These are phyloP conservation scores for Microsporum audouinii DNA, from an alignment of 2,329 filamentous ascomycete species.

Conservation along the genomic window DNA sequence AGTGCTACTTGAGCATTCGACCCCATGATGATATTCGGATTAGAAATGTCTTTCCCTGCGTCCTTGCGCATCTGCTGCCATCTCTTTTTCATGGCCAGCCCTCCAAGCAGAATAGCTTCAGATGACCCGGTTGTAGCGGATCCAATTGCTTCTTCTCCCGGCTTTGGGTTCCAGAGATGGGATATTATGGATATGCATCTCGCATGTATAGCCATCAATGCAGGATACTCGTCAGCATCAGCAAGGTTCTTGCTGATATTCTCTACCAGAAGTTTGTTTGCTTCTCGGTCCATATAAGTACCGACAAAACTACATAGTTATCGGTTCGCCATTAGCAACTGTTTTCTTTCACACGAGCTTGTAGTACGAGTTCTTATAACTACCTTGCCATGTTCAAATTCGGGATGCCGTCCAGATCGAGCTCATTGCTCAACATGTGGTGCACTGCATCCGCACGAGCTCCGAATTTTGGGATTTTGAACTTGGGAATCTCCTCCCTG, in stretches of 20 bases:
- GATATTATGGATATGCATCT: conserved; percentile 59
- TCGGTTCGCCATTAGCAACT: not conserved
- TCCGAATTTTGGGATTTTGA: conserved; percentile 23
- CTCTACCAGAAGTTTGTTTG: conserved; percentile 53
- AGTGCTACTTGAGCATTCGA: conserved; percentile 61
- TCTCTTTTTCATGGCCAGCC: conserved; percentile 61
- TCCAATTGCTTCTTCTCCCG: conserved; percentile 53
- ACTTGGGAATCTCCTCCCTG: conserved; percentile 25
- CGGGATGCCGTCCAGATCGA: conserved; percentile 54
- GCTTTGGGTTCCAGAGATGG: conserved; percentile 52
- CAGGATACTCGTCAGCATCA: conserved; percentile 57
- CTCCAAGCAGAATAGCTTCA: conserved; percentile 60
- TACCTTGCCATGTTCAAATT: conserved; percentile 55
- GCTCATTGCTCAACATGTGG: conserved; percentile 52
- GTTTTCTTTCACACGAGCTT: not conserved
- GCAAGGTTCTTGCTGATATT: conserved; percentile 61
- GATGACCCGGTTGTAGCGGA: conserved; percentile 60
- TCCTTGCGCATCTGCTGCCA: conserved; percentile 55
- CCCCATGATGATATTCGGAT: conserved; percentile 65
- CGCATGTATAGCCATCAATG: conserved; percentile 50
- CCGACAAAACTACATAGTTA: conserved; percentile 47
- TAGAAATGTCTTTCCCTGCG: conserved; percentile 50
- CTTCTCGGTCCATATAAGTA: conserved; percentile 60
- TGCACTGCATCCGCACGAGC: conserved; percentile 49
- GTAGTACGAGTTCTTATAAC: not conserved